Evolutionary conservation across 148 eudicot genomes (phyloP), one percentile per base, ranked within the genome.

Genomic region (Drosera capensis): DNA sequence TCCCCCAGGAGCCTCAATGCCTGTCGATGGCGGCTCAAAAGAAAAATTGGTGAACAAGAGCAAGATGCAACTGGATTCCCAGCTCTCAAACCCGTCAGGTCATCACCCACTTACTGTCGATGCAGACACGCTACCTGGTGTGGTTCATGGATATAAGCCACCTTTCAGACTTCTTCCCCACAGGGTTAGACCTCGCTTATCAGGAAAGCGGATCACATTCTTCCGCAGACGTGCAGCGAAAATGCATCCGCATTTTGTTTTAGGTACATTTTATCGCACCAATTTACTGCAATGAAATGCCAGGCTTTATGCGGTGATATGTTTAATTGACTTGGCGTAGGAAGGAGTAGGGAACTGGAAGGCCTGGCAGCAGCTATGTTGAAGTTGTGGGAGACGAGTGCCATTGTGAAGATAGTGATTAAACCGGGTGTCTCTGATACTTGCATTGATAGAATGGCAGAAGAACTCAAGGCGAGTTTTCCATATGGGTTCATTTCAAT

Each of bases 401-500:
- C 99, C 39, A 64, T 90, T 66, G 99, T 94, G 25, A 90, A 90
- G 71, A 85, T 90, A 61, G 94, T 86, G 57, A 90, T 90, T 56
- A 90, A 90, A 57, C 95, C 94, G 1, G 95, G 99, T 48, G 95
- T 90, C 41, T 71, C 48, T 23, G 74, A 81, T 65, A 85, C 99
- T 25, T 45, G 51, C 58, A 90, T 84, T 53, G 99, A 85, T 22
- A 75, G 86, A 51, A 90, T 90, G 88, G n/a, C 95, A 5, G 88
- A 85, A 66, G 78, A 90, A 50, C 87, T 90, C 35, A 90, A 81
- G 88, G 99, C 81, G 24, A 44, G 28, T 25, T 5, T 9, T 34
- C 3, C 14, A n/a, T 34, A 4, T 34, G 11, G 11, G 6, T n/a
- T n/a, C n/a, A n/a, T n/a, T n/a, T n/a, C n/a, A n/a, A n/a, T n/a